Evolutionary conservation across 768 basidiomycete species (phyloP).

Genomic region (Macrocybe gigantea): DNA sequence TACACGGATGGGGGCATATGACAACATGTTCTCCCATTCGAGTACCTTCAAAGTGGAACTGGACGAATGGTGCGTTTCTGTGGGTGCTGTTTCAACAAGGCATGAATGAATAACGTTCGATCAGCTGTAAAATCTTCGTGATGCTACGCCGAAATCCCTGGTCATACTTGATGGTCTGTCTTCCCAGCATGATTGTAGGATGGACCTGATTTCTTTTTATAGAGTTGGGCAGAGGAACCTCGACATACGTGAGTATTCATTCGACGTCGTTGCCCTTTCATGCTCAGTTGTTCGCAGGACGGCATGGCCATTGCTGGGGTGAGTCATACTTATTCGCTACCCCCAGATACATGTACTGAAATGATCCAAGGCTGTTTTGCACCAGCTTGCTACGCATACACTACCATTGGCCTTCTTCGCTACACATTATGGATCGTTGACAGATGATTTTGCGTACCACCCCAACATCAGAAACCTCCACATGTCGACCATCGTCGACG

Average conservation of each 20-base stretch:
- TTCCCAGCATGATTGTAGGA: background rate
- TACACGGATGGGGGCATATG: constrained; percentile 98
- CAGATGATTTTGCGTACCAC: constrained; percentile 89
- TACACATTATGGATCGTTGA: constrained; percentile 94
- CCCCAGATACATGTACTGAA: background rate
- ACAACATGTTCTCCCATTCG: constrained; percentile 91
- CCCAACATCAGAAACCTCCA: constrained; percentile 93
- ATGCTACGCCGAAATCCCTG: constrained; percentile 89
- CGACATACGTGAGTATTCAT: constrained; percentile 65
- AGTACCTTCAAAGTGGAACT: constrained; percentile 99
- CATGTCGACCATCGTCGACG: constrained; percentile 92
- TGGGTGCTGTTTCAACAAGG: background rate
- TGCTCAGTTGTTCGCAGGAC: constrained; percentile 44
- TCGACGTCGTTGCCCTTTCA: background rate
- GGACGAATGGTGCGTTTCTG: constrained; percentile 75
- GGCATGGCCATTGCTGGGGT: constrained; percentile 98
- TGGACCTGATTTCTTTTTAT: constrained; percentile 8
- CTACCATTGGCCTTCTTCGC: constrained; percentile 93
- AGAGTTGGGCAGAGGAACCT: constrained; percentile 96
- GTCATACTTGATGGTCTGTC: constrained; percentile 88
- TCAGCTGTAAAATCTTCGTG: constrained; percentile 87
- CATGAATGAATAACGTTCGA: background rate
- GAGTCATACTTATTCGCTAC: constrained; percentile 11
- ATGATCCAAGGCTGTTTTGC: constrained; percentile 69
- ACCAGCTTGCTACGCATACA: constrained; percentile 90